phyloP scores from a whole-genome alignment of 768 basidiomycete species.

The Aureoboletus auriporus region DNA sequence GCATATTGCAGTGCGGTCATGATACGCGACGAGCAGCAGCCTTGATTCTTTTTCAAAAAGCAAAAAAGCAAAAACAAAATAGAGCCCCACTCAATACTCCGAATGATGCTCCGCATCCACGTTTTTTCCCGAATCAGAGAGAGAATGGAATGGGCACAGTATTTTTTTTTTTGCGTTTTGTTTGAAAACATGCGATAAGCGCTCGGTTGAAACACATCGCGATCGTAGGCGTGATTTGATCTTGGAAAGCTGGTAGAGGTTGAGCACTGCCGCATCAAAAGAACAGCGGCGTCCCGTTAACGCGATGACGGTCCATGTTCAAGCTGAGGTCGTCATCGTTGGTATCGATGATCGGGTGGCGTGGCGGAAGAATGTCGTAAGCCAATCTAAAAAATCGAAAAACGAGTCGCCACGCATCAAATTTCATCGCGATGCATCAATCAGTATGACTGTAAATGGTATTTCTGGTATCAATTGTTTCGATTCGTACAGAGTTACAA shows the following conservation, averaged over 20 bases:
- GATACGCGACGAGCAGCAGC: no score
- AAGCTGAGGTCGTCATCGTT: background rate
- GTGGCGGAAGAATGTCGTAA: no score
- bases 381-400: background rate
- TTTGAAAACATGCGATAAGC: background rate
- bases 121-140: background rate
- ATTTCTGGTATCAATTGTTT: conserved; percentile 19
- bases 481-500: conserved; percentile 21
- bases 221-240: background rate
- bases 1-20: no score
- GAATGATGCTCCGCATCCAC: conserved; percentile 8
- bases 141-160: background rate
- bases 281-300: background rate
- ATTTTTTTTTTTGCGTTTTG: background rate
- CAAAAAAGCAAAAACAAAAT: background rate
- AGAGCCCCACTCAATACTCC: conserved; percentile 8
- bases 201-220: background rate
- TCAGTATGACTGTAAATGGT: conserved; percentile 7
- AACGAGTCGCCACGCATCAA: conserved; percentile 10
- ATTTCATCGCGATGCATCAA: background rate
- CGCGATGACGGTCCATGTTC: background rate
- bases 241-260: background rate
- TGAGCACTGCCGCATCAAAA: background rate
- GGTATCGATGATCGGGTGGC: background rate
- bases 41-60: no score